Conservation (phyloP, 371 early-diverging fungal species). For the Syncephalastrum racemosum region DNA sequence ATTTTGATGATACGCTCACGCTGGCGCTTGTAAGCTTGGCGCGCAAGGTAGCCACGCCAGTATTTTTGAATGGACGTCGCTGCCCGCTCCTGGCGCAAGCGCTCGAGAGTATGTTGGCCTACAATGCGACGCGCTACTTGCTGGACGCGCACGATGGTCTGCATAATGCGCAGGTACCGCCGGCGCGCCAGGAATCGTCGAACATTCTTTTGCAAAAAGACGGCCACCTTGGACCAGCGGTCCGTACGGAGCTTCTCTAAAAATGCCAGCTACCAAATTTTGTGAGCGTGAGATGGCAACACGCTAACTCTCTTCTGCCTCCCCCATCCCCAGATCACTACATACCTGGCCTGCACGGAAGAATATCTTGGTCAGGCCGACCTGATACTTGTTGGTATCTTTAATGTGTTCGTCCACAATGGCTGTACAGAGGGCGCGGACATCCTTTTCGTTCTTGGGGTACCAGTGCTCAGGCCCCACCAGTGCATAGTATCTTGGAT, state of each 20-base stretch:
- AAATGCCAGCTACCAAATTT: slow-evolving; percentile 65
- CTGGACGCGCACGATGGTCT: slow-evolving; percentile 59
- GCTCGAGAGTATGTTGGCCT: slow-evolving; percentile 55
- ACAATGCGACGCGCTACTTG: slow-evolving; percentile 57
- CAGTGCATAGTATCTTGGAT: slow-evolving; percentile 79
- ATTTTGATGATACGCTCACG: slow-evolving; percentile 33
- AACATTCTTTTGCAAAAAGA: slow-evolving; percentile 86
- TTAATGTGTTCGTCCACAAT: slow-evolving; percentile 72
- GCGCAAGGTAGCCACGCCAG: slow-evolving; percentile 67
- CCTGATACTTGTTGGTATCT: slow-evolving; percentile 86
- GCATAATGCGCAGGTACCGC: slow-evolving; percentile 58
- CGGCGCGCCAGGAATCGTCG: slow-evolving; percentile 73
- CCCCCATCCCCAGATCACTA: background rate
- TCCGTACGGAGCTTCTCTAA: slow-evolving; percentile 90
- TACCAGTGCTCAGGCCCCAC: slow-evolving; percentile 71
- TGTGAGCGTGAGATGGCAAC: background rate
- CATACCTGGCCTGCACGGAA: slow-evolving; percentile 91
- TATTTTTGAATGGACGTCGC: slow-evolving; percentile 78
- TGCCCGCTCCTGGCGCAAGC: slow-evolving; percentile 67
- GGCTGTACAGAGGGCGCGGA: slow-evolving; percentile 49
- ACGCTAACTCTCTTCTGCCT: background rate
- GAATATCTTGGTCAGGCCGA: slow-evolving; percentile 98
- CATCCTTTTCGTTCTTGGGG: slow-evolving; percentile 41
- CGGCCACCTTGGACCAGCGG: slow-evolving; percentile 73
- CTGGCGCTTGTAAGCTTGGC: slow-evolving; percentile 50